Percentiles rank a stretch among this genome's conserved stretches.
These are phyloP conservation scores for Rhododendron simsii DNA, from an alignment of 148 eudicot genomes.

Conservation along the genomic window DNA sequence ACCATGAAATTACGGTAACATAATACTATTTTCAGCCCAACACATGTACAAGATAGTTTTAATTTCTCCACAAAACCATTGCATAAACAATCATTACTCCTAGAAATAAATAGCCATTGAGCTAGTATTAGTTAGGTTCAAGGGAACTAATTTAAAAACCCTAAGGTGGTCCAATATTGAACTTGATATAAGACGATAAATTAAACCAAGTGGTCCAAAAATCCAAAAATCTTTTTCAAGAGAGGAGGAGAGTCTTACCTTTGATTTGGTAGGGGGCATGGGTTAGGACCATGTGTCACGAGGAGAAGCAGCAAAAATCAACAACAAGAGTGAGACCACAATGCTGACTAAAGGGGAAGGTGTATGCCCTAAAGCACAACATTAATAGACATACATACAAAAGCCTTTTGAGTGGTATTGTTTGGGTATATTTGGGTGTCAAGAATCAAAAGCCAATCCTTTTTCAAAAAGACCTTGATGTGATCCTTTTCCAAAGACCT, in stretches of 20 bases:
- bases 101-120: neutral
- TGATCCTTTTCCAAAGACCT: neutral
- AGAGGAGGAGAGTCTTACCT: neutral
- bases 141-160: neutral
- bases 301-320: neutral
- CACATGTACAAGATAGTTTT: neutral
- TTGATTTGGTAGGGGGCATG: neutral
- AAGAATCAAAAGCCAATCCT: neutral
- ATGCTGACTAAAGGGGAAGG: neutral
- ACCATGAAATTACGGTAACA: too few species aligned
- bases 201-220: neutral
- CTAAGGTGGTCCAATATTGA: neutral
- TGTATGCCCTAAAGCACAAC: neutral
- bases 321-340: neutral
- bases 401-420: neutral
- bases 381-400: neutral
- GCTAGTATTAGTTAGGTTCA: neutral
- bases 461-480: neutral
- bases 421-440: neutral
- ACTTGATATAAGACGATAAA: neutral
- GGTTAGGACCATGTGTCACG: constrained; percentile 5
- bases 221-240: neutral
- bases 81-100: neutral
- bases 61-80: neutral
- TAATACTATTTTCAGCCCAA: neutral